Evolutionary conservation across 306 rosid genomes (phyloP).

Genomic region (Cucurbita pepo): DNA sequence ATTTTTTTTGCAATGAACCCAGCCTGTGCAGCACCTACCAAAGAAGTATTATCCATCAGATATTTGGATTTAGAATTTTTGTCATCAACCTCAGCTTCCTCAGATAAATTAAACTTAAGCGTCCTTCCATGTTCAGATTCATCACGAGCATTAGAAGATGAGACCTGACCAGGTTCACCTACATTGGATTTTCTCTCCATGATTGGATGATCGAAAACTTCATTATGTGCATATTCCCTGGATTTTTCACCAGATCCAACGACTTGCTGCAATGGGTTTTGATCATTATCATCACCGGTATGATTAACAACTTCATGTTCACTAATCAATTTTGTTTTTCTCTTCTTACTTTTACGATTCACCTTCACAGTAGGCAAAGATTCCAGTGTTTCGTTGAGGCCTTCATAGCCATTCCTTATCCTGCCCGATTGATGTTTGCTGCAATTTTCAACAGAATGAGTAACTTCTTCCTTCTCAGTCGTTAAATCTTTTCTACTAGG

Average conservation of each 20-base stretch:
- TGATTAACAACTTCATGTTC: background rate
- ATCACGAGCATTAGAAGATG: conserved; percentile 10
- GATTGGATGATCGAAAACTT: conserved; percentile 1
- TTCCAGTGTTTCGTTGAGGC: background rate
- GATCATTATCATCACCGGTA: conserved; percentile 8
- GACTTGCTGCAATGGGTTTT: conserved; percentile 13
- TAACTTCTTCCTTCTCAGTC: background rate
- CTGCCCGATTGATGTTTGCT: background rate
- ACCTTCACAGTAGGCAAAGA: background rate
- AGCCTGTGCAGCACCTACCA: conserved; percentile 21
- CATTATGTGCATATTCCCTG: conserved; percentile 11
- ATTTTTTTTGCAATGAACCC: conserved; percentile 18
- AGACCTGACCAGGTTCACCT: conserved; percentile 6
- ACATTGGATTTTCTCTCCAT: conserved; percentile 3
- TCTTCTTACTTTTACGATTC: background rate
- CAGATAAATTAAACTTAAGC: conserved; percentile 5
- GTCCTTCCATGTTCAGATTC: conserved; percentile 9
- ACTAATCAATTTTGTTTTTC: background rate
- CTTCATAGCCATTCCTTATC: background rate
- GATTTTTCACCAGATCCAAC: conserved; percentile 8
- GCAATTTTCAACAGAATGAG: background rate
- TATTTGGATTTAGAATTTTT: conserved; percentile 4
- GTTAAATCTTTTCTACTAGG: conserved; percentile 2
- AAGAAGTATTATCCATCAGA: conserved; percentile 4
- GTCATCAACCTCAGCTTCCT: conserved; percentile 16